Evolutionary conservation across 768 basidiomycete genomes (phyloP).

Genomic region (Boletus edulis): DNA sequence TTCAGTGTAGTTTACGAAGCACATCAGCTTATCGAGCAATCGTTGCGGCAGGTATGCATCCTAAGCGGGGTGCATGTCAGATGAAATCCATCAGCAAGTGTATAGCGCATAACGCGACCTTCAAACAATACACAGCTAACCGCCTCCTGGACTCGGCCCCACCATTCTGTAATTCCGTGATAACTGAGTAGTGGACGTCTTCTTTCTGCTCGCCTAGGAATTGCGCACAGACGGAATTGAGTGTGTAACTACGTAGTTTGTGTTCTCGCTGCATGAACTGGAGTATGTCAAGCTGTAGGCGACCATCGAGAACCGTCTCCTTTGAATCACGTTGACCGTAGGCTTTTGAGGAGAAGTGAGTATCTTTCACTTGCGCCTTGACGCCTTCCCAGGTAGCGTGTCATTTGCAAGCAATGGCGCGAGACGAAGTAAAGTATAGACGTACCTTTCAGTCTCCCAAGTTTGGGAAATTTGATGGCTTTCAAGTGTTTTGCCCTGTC

Average conservation of each 20-base stretch:
- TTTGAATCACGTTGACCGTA: constrained; percentile 98
- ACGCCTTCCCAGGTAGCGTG: constrained; percentile 44
- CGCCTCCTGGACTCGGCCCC: constrained; percentile 90
- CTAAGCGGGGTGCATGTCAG: constrained; percentile 37
- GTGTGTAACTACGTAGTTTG: constrained; percentile 93
- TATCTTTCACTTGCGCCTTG: constrained; percentile 81
- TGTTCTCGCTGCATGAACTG: constrained; percentile 99
- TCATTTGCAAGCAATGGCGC: background rate
- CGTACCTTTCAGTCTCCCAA: constrained; percentile 76
- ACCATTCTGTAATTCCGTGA: constrained; percentile 96
- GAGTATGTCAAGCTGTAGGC: constrained; percentile 91
- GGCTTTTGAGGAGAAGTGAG: constrained; percentile 97
- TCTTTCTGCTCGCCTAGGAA: constrained; percentile 99
- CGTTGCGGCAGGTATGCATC: constrained; percentile 98
- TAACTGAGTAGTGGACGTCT: constrained; percentile 97
- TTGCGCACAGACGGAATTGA: constrained; percentile 97
- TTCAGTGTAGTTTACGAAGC: constrained; percentile 96
- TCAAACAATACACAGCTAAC: constrained; percentile 95
- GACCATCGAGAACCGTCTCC: constrained; percentile 85
- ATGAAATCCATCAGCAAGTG: background rate
- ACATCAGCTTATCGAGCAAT: constrained; percentile 97
- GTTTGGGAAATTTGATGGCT: constrained; percentile 59
- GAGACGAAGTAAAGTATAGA: background rate
- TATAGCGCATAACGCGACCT: constrained; percentile 46
- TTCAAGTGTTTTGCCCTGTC: constrained; percentile 88